Evolutionary conservation across 164 flowering plant genomes (phyloP), one percentile per base, ranked within the genome.

Genomic region (Nymphaea thermarum): DNA sequence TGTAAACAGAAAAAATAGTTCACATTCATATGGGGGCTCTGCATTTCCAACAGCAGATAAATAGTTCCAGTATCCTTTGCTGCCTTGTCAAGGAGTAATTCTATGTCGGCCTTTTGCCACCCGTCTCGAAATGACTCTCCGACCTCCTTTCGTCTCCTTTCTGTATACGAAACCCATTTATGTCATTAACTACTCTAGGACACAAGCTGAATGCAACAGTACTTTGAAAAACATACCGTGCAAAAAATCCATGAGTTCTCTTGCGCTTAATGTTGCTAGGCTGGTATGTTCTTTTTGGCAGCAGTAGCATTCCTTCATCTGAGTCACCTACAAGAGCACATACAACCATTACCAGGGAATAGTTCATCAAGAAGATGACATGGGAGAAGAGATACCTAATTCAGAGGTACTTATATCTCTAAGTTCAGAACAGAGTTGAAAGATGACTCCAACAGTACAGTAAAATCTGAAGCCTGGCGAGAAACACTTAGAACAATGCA

Each of bases 171-270:
- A 55, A 55, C 36, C 36, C 36, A 25, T 25, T 25, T 25, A 25
- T 25, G 36, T 25, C 36, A 25, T 25, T 25, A 1, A 25, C 1
- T 25, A 25, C 36, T 25, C 36, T 8, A 55, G 60, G 16, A 1
- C 12, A 55, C 10, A 55, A 55, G 16, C 12, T 10, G 60, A 55
- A 61, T n/a, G n/a, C 7, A 17, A 11, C 41, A 62, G 7, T 62
- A 25, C 16, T 62, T 41, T 17, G 55, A 42, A 63, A 67, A 72
- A 68, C n/a, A 7, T 71, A 87, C 91, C 94, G 89, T 72, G 92
- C 92, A 68, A 88, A 87, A 77, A 77, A 88, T 16, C 96, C 96
- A 78, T 87, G 94, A 3, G 65, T 85, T 67, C 94, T 84, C 78
- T 90, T 90, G 5, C 94, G 86, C 80, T 80, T 81, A 69, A 90